phyloP scores from a whole-genome alignment of 306 rosid species.

The Quercus glauca region DNA sequence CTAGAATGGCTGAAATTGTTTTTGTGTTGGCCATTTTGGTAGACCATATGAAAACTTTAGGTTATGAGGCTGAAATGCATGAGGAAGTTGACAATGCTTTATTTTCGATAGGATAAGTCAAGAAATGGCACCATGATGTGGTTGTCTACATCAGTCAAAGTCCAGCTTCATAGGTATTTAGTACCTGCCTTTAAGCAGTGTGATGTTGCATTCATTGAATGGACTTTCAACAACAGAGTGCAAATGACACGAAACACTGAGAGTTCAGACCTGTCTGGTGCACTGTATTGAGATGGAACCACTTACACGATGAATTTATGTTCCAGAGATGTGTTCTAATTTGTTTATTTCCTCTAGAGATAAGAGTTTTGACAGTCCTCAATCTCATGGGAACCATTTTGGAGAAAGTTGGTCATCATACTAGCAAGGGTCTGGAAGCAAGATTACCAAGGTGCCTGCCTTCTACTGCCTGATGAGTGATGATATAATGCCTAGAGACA shows the following conservation, averaged over 20 bases:
- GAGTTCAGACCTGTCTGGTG: background rate
- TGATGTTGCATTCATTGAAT: background rate
- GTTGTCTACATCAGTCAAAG: background rate
- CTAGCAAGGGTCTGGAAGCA: background rate
- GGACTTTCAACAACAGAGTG: background rate
- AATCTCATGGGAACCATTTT: background rate
- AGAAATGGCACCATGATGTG: background rate
- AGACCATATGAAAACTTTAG: constrained; percentile 56
- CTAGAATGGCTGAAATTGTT: constrained; percentile 41
- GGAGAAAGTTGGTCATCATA: background rate
- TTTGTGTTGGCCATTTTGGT: constrained; percentile 45
- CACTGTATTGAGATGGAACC: background rate
- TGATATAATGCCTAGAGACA: background rate
- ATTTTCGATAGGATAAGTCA: background rate
- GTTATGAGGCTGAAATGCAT: constrained; percentile 27
- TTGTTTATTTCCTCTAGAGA: background rate
- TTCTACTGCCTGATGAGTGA: background rate
- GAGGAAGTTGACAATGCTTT: constrained; percentile 15
- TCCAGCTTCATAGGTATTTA: background rate
- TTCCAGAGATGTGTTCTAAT: background rate
- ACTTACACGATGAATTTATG: background rate
- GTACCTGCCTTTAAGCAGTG: background rate
- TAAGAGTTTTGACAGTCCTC: background rate
- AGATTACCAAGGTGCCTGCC: background rate
- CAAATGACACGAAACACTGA: background rate